phyloP scores from a whole-genome alignment of 169 alveolate species.

The Plasmodium relictum region DNA sequence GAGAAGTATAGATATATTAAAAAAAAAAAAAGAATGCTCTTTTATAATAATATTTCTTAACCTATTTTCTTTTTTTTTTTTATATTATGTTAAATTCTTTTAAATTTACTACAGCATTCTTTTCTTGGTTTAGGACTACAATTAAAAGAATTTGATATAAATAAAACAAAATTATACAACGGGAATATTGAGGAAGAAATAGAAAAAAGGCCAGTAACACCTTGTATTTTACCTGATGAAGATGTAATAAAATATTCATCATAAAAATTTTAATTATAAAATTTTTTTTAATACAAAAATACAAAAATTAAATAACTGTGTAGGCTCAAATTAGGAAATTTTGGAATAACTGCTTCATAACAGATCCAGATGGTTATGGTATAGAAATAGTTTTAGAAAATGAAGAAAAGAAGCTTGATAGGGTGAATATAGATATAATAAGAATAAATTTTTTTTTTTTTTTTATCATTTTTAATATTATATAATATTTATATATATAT shows the following conservation, averaged over 20 bases:
- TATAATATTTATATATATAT: not conserved
- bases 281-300: too few relatives aligned
- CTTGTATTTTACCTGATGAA: slow-evolving; percentile 75
- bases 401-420: slow-evolving; percentile 26
- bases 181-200: slow-evolving; percentile 72
- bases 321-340: slow-evolving; percentile 63
- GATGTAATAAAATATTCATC: slow-evolving; percentile 44
- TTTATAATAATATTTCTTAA: not conserved
- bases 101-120: slow-evolving; percentile 36
- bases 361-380: slow-evolving; percentile 76
- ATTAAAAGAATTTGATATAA: slow-evolving; percentile 34
- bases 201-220: slow-evolving; percentile 67
- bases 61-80: not conserved
- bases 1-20: slow-evolving; percentile 33
- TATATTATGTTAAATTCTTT: not conserved
- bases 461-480: too few relatives aligned
- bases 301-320: too few relatives aligned
- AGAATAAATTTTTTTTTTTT: not conserved
- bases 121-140: slow-evolving; percentile 60
- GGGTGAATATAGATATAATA: slow-evolving; percentile 20
- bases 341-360: slow-evolving; percentile 61
- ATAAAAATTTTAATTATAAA: too few relatives aligned
- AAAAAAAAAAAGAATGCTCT: not conserved
- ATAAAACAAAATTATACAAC: slow-evolving; percentile 28
- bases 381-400: slow-evolving; percentile 57